A percentile compares a stretch with the other conserved stretches of the same genome.
Conservation (phyloP, 2,329 filamentous ascomycete genomes). For the Aspergillus brunneoviolaceus region DNA sequence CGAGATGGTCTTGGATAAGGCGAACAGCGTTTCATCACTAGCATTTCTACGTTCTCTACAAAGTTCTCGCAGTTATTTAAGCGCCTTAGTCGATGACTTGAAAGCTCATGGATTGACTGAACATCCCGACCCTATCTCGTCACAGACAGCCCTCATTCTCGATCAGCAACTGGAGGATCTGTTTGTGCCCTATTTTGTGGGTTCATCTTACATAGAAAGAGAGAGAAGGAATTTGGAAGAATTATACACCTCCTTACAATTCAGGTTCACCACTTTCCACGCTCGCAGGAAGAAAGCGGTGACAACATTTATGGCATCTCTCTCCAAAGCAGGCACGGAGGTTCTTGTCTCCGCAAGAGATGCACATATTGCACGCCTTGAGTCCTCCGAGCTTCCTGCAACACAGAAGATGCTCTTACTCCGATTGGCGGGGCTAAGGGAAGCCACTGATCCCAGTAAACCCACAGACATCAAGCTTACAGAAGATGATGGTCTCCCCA, state of each 20-base stretch:
- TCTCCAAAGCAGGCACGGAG: slow-evolving; percentile 87
- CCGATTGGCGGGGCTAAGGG: slow-evolving; percentile 76
- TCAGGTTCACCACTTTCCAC: slow-evolving; percentile 97
- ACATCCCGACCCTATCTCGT: slow-evolving; percentile 85
- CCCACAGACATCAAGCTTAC: slow-evolving; percentile 87
- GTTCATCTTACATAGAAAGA: slow-evolving; percentile 64
- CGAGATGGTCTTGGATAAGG: slow-evolving; percentile 94
- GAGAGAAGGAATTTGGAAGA: slow-evolving; percentile 71
- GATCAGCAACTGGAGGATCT: slow-evolving; percentile 68
- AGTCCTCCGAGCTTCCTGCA: slow-evolving; percentile 81
- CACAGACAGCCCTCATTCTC: slow-evolving; percentile 71
- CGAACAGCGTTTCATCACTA: slow-evolving; percentile 83
- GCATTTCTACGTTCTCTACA: slow-evolving; percentile 90
- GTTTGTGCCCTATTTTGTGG: slow-evolving; percentile 65
- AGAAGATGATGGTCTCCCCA: slow-evolving; percentile 83
- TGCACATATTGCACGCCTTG: slow-evolving; percentile 83
- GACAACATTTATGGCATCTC: slow-evolving; percentile 86
- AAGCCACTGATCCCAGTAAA: slow-evolving; percentile 63
- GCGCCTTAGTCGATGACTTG: slow-evolving; percentile 82
- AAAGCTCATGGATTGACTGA: slow-evolving; percentile 94
- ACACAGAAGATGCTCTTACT: slow-evolving; percentile 91
- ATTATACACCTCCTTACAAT: slow-evolving; percentile 83
- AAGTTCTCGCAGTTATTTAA: slow-evolving; percentile 85
- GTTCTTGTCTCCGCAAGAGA: slow-evolving; percentile 84
- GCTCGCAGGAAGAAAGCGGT: slow-evolving; percentile 75